Evolutionary conservation across 805 yeast species (phyloP), one percentile per base, ranked within the genome.

Genomic region (Saccharomycopsis vini): DNA sequence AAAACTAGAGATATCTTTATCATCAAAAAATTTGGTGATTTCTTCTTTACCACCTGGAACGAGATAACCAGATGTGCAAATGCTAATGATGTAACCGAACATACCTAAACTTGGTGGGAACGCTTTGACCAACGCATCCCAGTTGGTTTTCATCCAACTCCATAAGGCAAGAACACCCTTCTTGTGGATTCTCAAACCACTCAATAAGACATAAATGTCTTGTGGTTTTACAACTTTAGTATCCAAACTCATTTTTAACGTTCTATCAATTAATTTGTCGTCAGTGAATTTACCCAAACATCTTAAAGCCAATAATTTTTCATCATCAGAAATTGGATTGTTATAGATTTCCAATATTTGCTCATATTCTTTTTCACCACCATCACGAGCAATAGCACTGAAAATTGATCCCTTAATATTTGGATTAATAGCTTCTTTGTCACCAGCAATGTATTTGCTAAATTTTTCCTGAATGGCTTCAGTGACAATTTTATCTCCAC

Each of bases 81-180:
- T 50, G 26, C 71, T 67, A 32, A 90, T 82, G 46, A 92, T 79
- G 16, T 80, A 68, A 18, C 90, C 82, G 54, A 90, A 69, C 85
- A 88, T 77, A 20, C 87, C 71, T 51, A 81, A 71, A 10, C 86
- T 81, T 13, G 95, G 86, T 41, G 97, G 95, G 58, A 87, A 72
- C 56, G 72, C 67, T 59, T 75, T 71, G 54, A 64, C 63, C 48
- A 90, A 58, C 36, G 67, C 71, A 45, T 77, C 87, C 90, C 94
- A 90, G 62, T 89, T 79, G 12, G 47, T 55, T 54, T 72, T 70
- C 53, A 77, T 57, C 95, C 95, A 90, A 15, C 56, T 44, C 86
- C 89, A 89, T 52, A 81, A 63, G 10, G 76, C 72, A 52, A 75
- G 75, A 46, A 81, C 67, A 66, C 95, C 95, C 35, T 66, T 68